phyloP scores from a whole-genome alignment of 495 filamentous ascomycete genomes.

The Extremus antarcticus region DNA sequence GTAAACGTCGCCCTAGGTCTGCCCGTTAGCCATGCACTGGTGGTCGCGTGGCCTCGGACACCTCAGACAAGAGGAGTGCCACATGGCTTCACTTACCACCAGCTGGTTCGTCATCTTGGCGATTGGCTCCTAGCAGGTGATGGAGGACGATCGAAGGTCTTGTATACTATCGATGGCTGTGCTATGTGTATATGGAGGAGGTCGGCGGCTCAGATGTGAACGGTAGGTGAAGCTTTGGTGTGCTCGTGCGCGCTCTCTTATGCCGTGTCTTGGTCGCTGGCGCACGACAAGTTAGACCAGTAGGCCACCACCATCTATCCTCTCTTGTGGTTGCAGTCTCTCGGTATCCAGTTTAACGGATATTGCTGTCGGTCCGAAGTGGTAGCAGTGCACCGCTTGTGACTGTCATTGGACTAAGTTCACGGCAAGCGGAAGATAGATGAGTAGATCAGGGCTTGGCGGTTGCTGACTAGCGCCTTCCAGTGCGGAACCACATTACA shows the following conservation, averaged over 20 bases:
- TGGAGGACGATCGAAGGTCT: no score
- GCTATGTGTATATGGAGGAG: no score
- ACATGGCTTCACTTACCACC: constrained; percentile 7
- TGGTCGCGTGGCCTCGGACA: not conserved
- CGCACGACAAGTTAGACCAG: not conserved
- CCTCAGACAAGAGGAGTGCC: not conserved
- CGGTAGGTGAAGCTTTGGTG: not conserved
- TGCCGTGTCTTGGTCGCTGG: not conserved
- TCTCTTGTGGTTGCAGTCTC: not conserved
- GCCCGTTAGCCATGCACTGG: constrained; percentile 2
- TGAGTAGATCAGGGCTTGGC: not conserved
- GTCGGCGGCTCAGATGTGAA: not conserved
- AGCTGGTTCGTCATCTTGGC: constrained; percentile 15
- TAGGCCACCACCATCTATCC: not conserved
- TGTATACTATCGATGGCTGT: no score
- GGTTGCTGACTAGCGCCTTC: no score
- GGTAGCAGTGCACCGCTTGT: not conserved
- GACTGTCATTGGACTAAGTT: not conserved
- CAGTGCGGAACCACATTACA: no score
- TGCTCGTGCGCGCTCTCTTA: not conserved
- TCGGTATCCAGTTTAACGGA: not conserved
- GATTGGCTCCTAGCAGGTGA: no score
- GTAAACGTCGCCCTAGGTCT: constrained; percentile 64
- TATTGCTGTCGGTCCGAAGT: not conserved
- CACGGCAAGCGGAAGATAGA: not conserved